Percentiles rank a stretch among this genome's conserved stretches.
Conservation (phyloP, 176 grass and related monocot species). For the Poa pratensis region DNA sequence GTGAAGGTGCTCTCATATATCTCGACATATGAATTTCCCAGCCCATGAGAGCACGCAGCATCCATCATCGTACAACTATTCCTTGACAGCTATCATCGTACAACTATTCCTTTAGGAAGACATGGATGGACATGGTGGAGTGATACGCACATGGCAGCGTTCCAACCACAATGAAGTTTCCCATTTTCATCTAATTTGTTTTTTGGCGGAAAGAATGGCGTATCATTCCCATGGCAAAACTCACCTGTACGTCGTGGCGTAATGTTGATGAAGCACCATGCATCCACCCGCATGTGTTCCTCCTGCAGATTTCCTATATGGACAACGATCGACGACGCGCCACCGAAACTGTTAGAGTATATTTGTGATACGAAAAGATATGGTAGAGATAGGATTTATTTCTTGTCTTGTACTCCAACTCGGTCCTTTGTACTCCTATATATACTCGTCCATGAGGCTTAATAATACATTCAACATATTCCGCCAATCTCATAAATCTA, state of each 20-base stretch:
- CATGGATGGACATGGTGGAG: not conserved
- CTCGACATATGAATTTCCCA: not conserved
- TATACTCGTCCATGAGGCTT: too few species aligned
- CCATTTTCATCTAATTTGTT: not conserved
- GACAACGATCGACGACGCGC: not conserved
- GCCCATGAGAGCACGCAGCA: not conserved
- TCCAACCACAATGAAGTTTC: not conserved
- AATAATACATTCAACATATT: too few species aligned
- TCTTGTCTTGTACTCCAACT: too few species aligned
- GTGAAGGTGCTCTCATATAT: too few species aligned
- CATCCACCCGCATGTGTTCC: not conserved
- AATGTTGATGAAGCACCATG: not conserved
- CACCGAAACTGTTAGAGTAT: too few species aligned
- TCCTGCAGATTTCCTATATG: not conserved
- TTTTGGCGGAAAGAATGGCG: not conserved
- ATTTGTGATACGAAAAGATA: too few species aligned
- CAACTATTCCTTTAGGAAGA: not conserved
- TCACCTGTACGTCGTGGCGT: not conserved
- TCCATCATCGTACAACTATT: not conserved
- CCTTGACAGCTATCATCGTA: not conserved
- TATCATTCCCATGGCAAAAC: not conserved
- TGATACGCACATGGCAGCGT: not conserved
- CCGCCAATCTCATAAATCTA: too few species aligned
- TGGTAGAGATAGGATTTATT: too few species aligned
- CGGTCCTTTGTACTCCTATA: too few species aligned